phyloP scores from a whole-genome alignment of 2,329 filamentous ascomycete species.

The Pseudocercospora ulei region DNA sequence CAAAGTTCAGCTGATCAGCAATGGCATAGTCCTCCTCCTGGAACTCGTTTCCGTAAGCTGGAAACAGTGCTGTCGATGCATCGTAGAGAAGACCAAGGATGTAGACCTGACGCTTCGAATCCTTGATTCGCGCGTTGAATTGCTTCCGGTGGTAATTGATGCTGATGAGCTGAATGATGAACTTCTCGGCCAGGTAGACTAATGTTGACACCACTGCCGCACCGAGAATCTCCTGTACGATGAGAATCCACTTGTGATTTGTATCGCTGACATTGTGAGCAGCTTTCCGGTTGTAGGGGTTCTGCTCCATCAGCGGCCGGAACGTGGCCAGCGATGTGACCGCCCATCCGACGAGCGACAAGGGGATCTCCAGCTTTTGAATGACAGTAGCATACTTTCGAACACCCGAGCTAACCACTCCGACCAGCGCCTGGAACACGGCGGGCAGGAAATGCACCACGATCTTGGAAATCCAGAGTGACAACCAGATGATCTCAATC shows the following conservation, averaged over 20 bases:
- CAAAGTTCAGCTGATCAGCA: constrained; percentile 60
- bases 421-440: constrained; percentile 52
- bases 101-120: constrained; percentile 76
- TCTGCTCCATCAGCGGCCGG: constrained; percentile 41
- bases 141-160: constrained; percentile 79
- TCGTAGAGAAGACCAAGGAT: constrained; percentile 81
- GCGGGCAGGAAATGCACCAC: constrained; percentile 50
- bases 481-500: constrained; percentile 56
- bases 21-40: constrained; percentile 85
- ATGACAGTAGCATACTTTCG: constrained; percentile 55
- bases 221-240: constrained; percentile 55
- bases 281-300: constrained; percentile 29
- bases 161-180: constrained; percentile 70
- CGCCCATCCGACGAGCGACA: constrained; percentile 53
- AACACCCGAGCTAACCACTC: constrained; percentile 55
- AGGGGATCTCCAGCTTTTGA: constrained; percentile 49
- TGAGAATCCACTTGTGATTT: constrained; percentile 43
- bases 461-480: constrained; percentile 54
- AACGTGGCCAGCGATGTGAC: constrained; percentile 53
- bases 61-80: constrained; percentile 77
- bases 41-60: constrained; percentile 85
- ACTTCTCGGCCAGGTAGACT: constrained; percentile 65
- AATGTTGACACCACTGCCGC: constrained; percentile 59
- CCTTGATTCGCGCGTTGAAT: constrained; percentile 71
- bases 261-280: constrained; percentile 10